Conservation (phyloP, 148 eudicot genomes). For the Limonium bicolor region DNA sequence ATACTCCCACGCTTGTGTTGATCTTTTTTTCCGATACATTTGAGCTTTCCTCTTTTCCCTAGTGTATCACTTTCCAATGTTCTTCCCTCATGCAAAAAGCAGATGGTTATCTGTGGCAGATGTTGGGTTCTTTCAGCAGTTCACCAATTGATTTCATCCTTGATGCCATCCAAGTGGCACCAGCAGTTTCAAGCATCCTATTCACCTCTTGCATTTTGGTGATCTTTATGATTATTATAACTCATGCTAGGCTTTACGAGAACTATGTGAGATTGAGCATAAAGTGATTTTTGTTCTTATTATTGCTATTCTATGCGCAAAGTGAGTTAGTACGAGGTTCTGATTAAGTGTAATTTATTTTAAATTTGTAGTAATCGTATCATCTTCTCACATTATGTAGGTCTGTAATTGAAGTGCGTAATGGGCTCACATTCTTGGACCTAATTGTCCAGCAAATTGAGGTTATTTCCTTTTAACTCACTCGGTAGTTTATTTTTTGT, state of each 20-base stretch:
- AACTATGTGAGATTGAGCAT: neutral
- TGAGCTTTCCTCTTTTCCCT: no score
- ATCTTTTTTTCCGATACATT: no score
- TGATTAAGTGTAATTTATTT: neutral
- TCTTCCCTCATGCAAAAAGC: no score
- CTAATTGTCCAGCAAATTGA: conserved; percentile 83
- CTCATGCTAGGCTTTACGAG: neutral
- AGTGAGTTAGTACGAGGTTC: neutral
- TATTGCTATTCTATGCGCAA: neutral
- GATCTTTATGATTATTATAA: neutral
- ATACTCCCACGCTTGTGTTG: no score
- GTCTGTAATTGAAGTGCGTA: conserved; percentile 93
- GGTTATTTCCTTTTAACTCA: conserved; percentile 23
- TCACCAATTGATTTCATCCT: no score
- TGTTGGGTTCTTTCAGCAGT: no score
- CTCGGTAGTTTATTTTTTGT: neutral
- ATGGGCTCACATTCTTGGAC: conserved; percentile 84
- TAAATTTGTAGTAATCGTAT: neutral
- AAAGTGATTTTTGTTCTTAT: neutral
- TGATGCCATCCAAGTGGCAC: no score
- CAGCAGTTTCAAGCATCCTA: no score
- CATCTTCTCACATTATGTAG: conserved; percentile 16
- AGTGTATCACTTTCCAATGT: no score
- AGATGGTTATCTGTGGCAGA: no score
- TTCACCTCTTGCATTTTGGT: neutral